phyloP scores from a whole-genome alignment of 2,329 filamentous ascomycete species.

The Aureobasidium pullulans region DNA sequence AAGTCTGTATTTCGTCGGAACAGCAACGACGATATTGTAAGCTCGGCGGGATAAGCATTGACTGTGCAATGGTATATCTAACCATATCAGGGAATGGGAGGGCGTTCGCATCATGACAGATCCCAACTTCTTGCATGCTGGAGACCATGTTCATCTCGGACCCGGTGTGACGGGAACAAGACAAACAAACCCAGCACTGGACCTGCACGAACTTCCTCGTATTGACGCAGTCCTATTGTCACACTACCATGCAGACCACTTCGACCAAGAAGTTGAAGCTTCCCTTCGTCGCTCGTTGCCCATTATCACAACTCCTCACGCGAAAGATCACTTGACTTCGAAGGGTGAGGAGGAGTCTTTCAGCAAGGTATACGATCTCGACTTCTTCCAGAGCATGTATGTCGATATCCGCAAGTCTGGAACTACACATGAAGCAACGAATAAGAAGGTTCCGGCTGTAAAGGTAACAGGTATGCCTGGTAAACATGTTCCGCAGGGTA shows the following conservation, averaged over 20 bases:
- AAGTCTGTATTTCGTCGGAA: conserved; percentile 49
- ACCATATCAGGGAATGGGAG: conserved; percentile 36
- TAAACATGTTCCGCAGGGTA: conserved; percentile 50
- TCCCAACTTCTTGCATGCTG: conserved; percentile 59
- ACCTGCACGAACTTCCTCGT: conserved; percentile 51
- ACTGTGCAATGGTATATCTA: not conserved
- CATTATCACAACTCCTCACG: conserved; percentile 58
- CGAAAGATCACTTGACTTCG: conserved; percentile 43
- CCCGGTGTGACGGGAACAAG: conserved; percentile 52
- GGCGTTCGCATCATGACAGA: conserved; percentile 49
- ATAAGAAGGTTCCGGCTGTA: conserved; percentile 34
- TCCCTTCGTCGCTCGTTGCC: conserved; percentile 47
- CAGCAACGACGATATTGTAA: conserved; percentile 46
- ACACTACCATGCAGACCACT: conserved; percentile 58
- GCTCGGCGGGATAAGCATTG: not conserved
- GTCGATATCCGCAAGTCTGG: conserved; percentile 32
- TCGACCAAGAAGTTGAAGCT: conserved; percentile 46
- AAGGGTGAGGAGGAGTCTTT: conserved; percentile 44
- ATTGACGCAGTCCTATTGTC: conserved; percentile 55
- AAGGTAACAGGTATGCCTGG: conserved; percentile 58
- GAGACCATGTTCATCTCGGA: conserved; percentile 60
- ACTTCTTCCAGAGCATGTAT: conserved; percentile 48
- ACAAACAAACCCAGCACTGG: conserved; percentile 52
- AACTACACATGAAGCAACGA: conserved; percentile 3
- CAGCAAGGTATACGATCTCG: conserved; percentile 47